phyloP scores from a whole-genome alignment of 352 stramenopile species.

The Saprolegnia parasitica region DNA sequence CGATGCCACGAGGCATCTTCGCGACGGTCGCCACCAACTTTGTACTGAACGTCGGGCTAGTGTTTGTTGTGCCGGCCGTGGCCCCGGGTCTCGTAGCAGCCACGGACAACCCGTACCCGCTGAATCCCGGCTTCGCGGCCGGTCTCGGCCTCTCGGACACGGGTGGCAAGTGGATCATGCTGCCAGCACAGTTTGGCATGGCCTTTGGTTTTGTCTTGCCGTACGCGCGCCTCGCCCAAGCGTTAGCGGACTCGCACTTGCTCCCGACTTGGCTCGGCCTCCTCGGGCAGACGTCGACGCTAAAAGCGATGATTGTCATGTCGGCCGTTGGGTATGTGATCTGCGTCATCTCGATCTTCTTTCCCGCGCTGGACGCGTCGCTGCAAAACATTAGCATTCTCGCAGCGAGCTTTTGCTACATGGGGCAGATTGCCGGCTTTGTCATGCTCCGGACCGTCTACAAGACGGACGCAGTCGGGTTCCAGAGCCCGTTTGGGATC shows the following conservation, averaged over 20 bases:
- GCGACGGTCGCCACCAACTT: background rate
- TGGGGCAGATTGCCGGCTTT: background rate
- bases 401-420: background rate
- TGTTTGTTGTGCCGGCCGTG: background rate
- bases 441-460: background rate
- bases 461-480: background rate
- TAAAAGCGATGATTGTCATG: background rate
- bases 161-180: background rate
- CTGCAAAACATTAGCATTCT: background rate
- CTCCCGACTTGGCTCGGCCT: background rate
- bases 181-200: constrained; percentile 1
- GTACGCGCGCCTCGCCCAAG: constrained; percentile 1
- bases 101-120: background rate
- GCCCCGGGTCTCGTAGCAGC: background rate
- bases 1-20: background rate
- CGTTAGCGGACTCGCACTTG: background rate
- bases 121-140: background rate
- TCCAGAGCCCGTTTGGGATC: constrained; percentile 2
- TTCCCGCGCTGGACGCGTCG: background rate
- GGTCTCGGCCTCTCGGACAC: background rate
- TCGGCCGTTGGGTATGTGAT: background rate
- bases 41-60: background rate
- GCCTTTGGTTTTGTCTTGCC: constrained; percentile 1
- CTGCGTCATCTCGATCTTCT: background rate
- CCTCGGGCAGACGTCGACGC: background rate